Base-by-base conservation (phyloP, 2,329 filamentous ascomycete species). In the Anthostomella pinea region DNA sequence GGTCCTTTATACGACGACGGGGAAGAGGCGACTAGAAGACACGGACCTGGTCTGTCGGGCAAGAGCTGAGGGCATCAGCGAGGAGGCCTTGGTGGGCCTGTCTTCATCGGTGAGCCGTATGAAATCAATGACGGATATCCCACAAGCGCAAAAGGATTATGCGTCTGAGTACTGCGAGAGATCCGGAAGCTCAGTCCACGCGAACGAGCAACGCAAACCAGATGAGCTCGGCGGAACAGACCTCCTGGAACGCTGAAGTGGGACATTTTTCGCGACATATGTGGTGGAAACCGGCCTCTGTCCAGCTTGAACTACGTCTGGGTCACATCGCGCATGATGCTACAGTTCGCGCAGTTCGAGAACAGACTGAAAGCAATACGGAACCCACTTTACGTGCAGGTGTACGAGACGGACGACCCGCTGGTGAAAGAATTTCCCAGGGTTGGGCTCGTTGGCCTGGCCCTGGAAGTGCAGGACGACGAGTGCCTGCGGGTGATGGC, bases 291-390 rank as follows among this genome's bases (percentile, higher is more conserved):
- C 17, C 42, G 38, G 1, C 60, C 59, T 3, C n/a, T 60, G 1
- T 63, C 56, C 0, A 52, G 53, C 14, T 13, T 66, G 5, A 67
- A 67, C 43, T 66, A 62, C 26, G 11, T 62, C 8, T 56, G 38
- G 31, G 45, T 58, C 1, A 56, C 52, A 3, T 25, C 25, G 0
- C 14, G 21, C 5, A 48, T 62, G 8, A 30, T 62, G 28, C 21
- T 47, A 3, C 18, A 50, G 0, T 65, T 62, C 17, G 11, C 10
- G 1, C 14, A 31, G 7, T 48, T 67, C 8, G 60, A 68, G 32
- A 30, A 41, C 0, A 28, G 51, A 19, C 44, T 68, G 17, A 38
- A 42, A 3, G 15, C 42, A 14, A 14, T 42, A 3, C 38, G 48
- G 3, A 60, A 63, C n/a, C 49, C 46, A 7, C 35, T 57, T 27